These are phyloP conservation scores for Ambrosiella xylebori DNA, from an alignment of 2,329 filamentous ascomycete species.

Conservation along the genomic window DNA sequence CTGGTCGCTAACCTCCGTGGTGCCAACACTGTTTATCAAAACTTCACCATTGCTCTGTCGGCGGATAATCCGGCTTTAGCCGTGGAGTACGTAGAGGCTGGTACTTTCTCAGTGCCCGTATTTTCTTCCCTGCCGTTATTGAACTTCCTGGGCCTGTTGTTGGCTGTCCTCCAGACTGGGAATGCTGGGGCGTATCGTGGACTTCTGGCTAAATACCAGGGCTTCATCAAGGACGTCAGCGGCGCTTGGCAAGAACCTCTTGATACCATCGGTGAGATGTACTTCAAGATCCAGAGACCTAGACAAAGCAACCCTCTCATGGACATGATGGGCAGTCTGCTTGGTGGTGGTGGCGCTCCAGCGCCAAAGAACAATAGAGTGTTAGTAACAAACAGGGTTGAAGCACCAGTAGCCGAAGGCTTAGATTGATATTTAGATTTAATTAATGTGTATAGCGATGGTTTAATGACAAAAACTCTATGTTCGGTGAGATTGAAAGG, in stretches of 20 bases:
- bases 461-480: background rate
- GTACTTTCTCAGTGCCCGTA: constrained; percentile 55
- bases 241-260: constrained; percentile 62
- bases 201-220: constrained; percentile 63
- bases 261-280: constrained; percentile 84
- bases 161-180: constrained; percentile 70
- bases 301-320: constrained; percentile 81
- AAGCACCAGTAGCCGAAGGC: constrained; percentile 38
- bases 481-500: background rate
- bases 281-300: constrained; percentile 81
- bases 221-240: constrained; percentile 58
- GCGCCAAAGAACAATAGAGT: constrained; percentile 20
- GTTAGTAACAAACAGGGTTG: constrained; percentile 27
- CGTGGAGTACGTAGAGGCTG: constrained; percentile 65
- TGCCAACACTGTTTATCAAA: constrained; percentile 63
- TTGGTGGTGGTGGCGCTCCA: constrained; percentile 43
- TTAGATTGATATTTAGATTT: constrained; percentile 29
- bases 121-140: constrained; percentile 86
- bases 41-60: constrained; percentile 31
- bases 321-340: constrained; percentile 95
- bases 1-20: constrained; percentile 78
- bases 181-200: constrained; percentile 64
- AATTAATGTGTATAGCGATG: constrained; percentile 15
- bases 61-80: constrained; percentile 35
- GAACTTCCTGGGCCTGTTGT: constrained; percentile 77